Evolutionary conservation across 345 rosid species (phyloP).

Genomic region (Euphorbia peplus): DNA sequence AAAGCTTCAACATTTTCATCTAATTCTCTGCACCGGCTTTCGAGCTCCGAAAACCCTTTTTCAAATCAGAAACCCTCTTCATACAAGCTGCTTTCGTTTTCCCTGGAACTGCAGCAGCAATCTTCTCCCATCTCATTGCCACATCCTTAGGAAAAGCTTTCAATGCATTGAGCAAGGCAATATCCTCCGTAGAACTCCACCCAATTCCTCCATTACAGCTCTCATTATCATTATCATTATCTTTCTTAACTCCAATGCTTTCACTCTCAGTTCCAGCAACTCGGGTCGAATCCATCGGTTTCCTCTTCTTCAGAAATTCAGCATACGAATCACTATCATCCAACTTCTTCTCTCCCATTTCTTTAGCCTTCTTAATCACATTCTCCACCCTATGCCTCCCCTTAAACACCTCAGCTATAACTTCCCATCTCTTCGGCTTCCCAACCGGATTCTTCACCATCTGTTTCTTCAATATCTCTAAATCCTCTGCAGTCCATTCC

Average conservation of each 20-base stretch:
- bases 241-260: slow-evolving; percentile 21
- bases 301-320: slow-evolving; percentile 77
- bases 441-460: slow-evolving; percentile 77
- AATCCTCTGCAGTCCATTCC: slow-evolving; percentile 77
- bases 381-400: slow-evolving; percentile 63
- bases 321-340: slow-evolving; percentile 67
- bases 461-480: slow-evolving; percentile 73
- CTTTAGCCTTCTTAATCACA: slow-evolving; percentile 79
- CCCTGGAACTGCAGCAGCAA: slow-evolving; percentile 81
- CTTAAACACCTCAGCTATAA: slow-evolving; percentile 61
- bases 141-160: slow-evolving; percentile 77
- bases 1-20: slow-evolving; percentile 3
- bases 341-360: slow-evolving; percentile 63
- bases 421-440: slow-evolving; percentile 84
- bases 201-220: slow-evolving; percentile 20
- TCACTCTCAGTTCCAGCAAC: slow-evolving; percentile 34
- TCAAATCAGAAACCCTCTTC: slow-evolving; percentile 80
- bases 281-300: slow-evolving; percentile 46
- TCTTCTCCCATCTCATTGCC: slow-evolving; percentile 94
- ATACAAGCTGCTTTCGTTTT: slow-evolving; percentile 76
- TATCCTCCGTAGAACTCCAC: slow-evolving; percentile 75
- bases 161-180: slow-evolving; percentile 84
- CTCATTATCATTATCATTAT: slow-evolving; percentile 19
- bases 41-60: slow-evolving; percentile 68
- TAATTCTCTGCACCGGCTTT: slow-evolving; percentile 54